Evolutionary conservation across 2,329 filamentous ascomycete species (phyloP), one percentile per base, ranked within the genome.

Genomic region (Sphaceloma murrayae): DNA sequence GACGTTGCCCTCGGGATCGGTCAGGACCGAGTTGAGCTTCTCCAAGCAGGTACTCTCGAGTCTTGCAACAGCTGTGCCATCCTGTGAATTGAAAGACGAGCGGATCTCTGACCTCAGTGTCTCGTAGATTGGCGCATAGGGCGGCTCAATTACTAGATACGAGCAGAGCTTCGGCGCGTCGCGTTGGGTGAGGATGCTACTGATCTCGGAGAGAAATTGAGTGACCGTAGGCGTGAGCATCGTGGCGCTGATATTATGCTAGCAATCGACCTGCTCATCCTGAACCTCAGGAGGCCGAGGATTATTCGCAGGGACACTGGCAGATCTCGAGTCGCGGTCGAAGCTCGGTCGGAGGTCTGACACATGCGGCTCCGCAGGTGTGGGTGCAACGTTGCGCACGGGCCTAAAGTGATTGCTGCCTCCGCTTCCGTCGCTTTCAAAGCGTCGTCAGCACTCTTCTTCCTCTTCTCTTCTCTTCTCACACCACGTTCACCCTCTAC

Each of bases 101-200:
- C 73, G 77, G 40, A 93, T 68, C 64, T 91, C 83, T 17, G 65
- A 60, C 19, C 77, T 75, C 54, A 93, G 77, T 46, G 75, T 67
- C 50, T 72, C 70, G 61, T 91, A 91, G 43, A 78, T 70, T 11
- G 75, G 68, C 2, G 77, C 69, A 19, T 85, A 73, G 21, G 76
- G 76, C 9, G 83, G 82, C 57, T 89, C 84, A 51, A 91, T 80
- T 49, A 78, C 73, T 10, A 93, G 72, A 69, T 77, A 88, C 47
- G 77, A 70, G 50, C 80, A 73, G 10, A 93, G 71, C 50, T 73
- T 68, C 22, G 68, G 65, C 48, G 80, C 82, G 62, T 88, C 73
- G 48, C 78, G 76, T 14, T 64, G 63, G 44, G 72, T 70, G 38
- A 88, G 70, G 46, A 82, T 72, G 14, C 66, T 65, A 43, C 75